Conservation (phyloP, 257 asterid genomes). For the Solanum paucissectum region DNA sequence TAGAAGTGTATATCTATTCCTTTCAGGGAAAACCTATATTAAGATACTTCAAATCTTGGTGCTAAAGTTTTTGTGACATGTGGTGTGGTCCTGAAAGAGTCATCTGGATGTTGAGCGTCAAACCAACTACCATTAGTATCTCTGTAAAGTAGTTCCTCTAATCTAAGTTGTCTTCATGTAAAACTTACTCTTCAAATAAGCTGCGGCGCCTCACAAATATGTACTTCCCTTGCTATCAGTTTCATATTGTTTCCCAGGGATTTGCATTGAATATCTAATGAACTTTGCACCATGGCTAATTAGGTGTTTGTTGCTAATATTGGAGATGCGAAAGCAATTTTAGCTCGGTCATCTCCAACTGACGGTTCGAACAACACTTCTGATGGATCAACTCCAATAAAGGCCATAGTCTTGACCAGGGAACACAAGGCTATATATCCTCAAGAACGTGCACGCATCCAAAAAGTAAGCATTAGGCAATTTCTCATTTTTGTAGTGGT, state of each 20-base stretch:
- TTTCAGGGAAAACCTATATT: not conserved
- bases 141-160: not conserved
- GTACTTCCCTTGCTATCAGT: not conserved
- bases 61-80: not conserved
- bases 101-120: not conserved
- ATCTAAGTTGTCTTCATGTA: not conserved
- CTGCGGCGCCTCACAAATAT: not conserved
- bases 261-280: not conserved
- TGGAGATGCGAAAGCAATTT: slow-evolving; percentile 88
- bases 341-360: slow-evolving; percentile 57
- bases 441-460: slow-evolving; percentile 86
- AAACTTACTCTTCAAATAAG: not conserved
- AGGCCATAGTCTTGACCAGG: slow-evolving; percentile 81
- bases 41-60: not conserved
- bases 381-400: slow-evolving; percentile 26
- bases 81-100: not conserved
- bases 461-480: slow-evolving; percentile 38
- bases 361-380: slow-evolving; percentile 26
- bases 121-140: not conserved
- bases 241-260: not conserved
- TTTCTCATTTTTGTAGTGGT: not conserved
- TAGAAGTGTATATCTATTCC: not conserved
- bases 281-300: not conserved
- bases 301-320: slow-evolving; percentile 90
- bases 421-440: slow-evolving; percentile 90